These are phyloP conservation scores for Sporothrix variecibatus DNA, from an alignment of 2,329 filamentous ascomycete species.

Conservation along the genomic window DNA sequence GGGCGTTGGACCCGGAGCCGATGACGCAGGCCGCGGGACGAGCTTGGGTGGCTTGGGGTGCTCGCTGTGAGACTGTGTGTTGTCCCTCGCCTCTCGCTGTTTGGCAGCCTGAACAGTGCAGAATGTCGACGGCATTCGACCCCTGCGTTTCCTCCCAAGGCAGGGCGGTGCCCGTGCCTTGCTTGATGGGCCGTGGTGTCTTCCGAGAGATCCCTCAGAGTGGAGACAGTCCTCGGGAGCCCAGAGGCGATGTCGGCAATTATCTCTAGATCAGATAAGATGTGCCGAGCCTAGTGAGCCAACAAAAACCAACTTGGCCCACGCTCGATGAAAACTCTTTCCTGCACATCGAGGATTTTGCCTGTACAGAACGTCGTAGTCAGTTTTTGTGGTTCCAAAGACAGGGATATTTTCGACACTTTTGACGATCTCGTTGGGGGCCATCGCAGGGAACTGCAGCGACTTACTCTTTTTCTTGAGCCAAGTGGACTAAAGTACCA, in stretches of 20 bases:
- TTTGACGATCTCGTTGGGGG: background rate
- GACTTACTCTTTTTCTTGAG: background rate
- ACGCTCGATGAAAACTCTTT: background rate
- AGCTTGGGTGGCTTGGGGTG: too few species aligned
- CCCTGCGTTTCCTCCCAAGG: background rate
- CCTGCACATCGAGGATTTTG: background rate
- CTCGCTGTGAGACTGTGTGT: background rate
- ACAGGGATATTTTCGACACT: background rate
- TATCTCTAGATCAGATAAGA: slow-evolving; percentile 60
- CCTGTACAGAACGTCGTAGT: background rate
- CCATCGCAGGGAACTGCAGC: background rate
- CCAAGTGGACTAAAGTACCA: background rate
- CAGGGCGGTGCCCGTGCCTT: background rate
- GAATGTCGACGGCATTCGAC: background rate
- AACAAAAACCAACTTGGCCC: slow-evolving; percentile 3
- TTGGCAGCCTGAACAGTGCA: too few species aligned
- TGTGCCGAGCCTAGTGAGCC: slow-evolving; percentile 32
- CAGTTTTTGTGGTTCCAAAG: background rate
- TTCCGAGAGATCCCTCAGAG: slow-evolving; percentile 19
- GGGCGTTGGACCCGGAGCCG: slow-evolving; percentile 3
- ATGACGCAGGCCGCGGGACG: background rate
- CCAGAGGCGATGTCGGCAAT: slow-evolving; percentile 47
- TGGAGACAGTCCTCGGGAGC: slow-evolving; percentile 26
- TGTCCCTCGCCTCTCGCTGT: background rate
- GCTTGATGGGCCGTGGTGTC: slow-evolving; percentile 2